Base-by-base conservation (phyloP, 164 flowering plant species). In the Piper betle region DNA sequence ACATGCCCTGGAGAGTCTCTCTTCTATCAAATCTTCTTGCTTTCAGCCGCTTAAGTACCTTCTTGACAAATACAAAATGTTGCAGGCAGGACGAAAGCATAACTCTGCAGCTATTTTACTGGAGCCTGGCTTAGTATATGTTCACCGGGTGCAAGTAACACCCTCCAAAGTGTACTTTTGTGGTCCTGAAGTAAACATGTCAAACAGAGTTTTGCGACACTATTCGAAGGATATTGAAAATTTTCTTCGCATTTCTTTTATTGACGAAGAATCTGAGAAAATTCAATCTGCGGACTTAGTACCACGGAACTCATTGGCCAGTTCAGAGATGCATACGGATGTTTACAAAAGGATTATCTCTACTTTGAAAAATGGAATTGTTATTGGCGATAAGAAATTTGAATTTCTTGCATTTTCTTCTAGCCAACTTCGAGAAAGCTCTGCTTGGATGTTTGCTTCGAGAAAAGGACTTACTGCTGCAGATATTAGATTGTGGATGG, bases 401-500 rank as follows among this genome's bases (percentile, higher is more conserved):
- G 95, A 92, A 8, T 89, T 92, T 73, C 93, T 92, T 55, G 98
- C 96, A 39, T 89, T 83, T 67, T 89, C 98, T 56, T 76, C 93
- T 15, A 89, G 96, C 66, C 98, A 92, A 54, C 62, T 93, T 46
- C 76, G 86, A 40, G 94, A 84, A 1, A 87, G 80, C 73, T 87
- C 98, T 63, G 76, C 72, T 0, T 93, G 98, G 98, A 81, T 93
- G 89, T 93, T 93, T 86, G 90, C 97, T 57, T 71, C 96, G 25
- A 72, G 57, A 10, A 39, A 58, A 55, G 81, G 80, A 60, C 69
- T 80, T 10, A 77, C 74, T 68, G 92, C 96, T 57, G 80, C 73
- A 37, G 67, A 66, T 42, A 93, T 93, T 55, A 76, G 97, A 61
- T 55, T 55, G 16, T 78, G 85, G 92, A 87, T 89, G 98, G 98